phyloP scores from a whole-genome alignment of 2,329 filamentous ascomycete species.

The Ciborinia camelliae region DNA sequence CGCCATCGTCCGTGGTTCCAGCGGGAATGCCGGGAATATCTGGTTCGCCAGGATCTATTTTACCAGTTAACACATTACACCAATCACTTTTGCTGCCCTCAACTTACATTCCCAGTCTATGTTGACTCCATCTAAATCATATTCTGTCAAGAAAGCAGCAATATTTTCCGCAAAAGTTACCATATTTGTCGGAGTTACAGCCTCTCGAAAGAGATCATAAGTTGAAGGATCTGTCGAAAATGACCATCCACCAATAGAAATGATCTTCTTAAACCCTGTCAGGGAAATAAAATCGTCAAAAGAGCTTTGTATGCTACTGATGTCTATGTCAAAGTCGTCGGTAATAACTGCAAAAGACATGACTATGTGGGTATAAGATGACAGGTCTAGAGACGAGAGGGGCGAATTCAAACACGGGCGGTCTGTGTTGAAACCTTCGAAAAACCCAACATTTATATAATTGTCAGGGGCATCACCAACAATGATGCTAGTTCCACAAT shows the following conservation, averaged over 20 bases:
- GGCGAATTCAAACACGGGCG: slow-evolving; percentile 36
- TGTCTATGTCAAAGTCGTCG: slow-evolving; percentile 35
- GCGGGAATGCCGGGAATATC: slow-evolving; percentile 41
- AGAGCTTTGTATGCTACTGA: slow-evolving; percentile 31
- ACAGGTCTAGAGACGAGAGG: slow-evolving; percentile 27
- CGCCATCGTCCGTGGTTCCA: slow-evolving; percentile 31
- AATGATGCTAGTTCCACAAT: slow-evolving; percentile 43
- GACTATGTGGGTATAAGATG: slow-evolving; percentile 37
- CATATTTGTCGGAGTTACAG: slow-evolving; percentile 38
- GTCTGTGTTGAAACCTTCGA: slow-evolving; percentile 35
- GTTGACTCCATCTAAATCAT: slow-evolving; percentile 38
- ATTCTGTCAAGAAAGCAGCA: slow-evolving; percentile 38
- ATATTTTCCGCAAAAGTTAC: slow-evolving; percentile 37
- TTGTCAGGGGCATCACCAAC: slow-evolving; percentile 24
- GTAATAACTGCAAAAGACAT: slow-evolving; percentile 40
- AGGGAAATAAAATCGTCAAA: slow-evolving; percentile 39
- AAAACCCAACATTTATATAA: slow-evolving; percentile 37
- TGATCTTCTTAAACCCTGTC: slow-evolving; percentile 39
- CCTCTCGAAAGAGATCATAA: slow-evolving; percentile 41
- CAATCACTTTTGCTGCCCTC: too few species aligned
- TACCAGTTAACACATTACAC: too few species aligned
- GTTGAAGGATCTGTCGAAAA: slow-evolving; percentile 41
- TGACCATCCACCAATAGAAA: slow-evolving; percentile 47
- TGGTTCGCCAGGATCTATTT: slow-evolving; percentile 33
- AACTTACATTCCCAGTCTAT: slow-evolving; percentile 38